Evolutionary conservation across 352 stramenopile species (phyloP), one percentile per base, ranked within the genome.

Genomic region (Globisporangium abappressorium): DNA sequence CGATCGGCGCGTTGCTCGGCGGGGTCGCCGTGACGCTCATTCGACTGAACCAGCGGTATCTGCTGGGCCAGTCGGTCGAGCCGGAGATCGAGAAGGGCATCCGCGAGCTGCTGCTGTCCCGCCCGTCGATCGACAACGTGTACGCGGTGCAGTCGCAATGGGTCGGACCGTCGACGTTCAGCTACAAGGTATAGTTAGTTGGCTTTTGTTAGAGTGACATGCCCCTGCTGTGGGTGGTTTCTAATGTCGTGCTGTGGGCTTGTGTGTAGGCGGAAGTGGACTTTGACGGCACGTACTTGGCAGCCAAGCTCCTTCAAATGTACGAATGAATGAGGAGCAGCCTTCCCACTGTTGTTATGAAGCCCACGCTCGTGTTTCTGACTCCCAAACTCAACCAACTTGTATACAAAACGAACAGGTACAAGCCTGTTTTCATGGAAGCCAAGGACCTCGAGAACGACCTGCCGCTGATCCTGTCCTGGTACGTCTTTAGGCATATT

Each of bases 221-320:
- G 4, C 3, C 3, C 0, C 3, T 33, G 28, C 28, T 33, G 28
- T 33, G 15, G 5, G 3, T 36, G 11, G 26, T 59, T 26, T 3
- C 22, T 49, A 33, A 51, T 12, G 22, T 51, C 34, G 47, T 20
- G 57, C n/a, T 64, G 12, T 34, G 36, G 11, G 30, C 61, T 41
- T 61, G n/a, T 71, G 18, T 70, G 33, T 66, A 95, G 87, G 97
- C 97, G 24, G 97, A 99, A 79, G 92, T 99, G 6, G 97, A 99
- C 78, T 99, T 99, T 82, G 97, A 99, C 70, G 97, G 97, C 62
- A 99, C 97, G 47, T 99, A 98, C 74, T 71, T 99, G 49, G 97
- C 97, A 18, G 97, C 97, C 9, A 93, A 98, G 66, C 83, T 99
- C 7, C 76, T 95, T 7, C 84, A 91, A 79, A 96, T 92, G 82